Evolutionary conservation across 2,329 filamentous ascomycete genomes (phyloP).

Genomic region (Trichoderma asperellum): DNA sequence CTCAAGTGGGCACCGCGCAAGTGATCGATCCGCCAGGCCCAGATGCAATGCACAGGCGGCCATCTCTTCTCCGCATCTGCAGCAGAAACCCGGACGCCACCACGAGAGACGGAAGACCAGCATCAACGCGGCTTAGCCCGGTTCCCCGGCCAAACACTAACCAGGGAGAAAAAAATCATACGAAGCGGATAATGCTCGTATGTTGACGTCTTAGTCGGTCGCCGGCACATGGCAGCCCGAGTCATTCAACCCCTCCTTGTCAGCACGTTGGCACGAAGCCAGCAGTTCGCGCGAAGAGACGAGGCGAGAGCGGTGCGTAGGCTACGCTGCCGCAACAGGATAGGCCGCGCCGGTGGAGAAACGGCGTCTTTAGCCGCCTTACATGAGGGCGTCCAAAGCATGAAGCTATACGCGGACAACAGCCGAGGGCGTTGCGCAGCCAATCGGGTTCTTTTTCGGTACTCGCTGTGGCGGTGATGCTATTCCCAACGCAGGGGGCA

Average conservation of each 20-base stretch:
- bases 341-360: background rate
- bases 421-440: background rate
- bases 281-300: background rate
- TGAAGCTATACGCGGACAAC: slow-evolving; percentile 5
- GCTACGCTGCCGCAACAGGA: slow-evolving; percentile 4
- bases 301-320: background rate
- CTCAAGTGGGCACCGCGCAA: slow-evolving; percentile 3
- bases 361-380: slow-evolving; percentile 5
- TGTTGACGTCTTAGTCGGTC: background rate
- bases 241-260: slow-evolving; percentile 19
- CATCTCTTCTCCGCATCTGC: background rate
- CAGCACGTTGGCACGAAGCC: background rate
- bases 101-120: background rate
- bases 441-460: slow-evolving; percentile 21
- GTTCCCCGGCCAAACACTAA: background rate
- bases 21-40: slow-evolving; percentile 8
- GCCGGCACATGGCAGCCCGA: slow-evolving; percentile 22
- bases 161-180: background rate
- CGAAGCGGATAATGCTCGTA: background rate
- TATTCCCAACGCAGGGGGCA: slow-evolving; percentile 21
- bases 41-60: background rate
- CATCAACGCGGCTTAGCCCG: background rate
- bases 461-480: background rate
- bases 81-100: background rate
- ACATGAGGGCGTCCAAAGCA: background rate